Evolutionary conservation across 331 rosid species (phyloP).

Genomic region (Pyracantha coccinea): DNA sequence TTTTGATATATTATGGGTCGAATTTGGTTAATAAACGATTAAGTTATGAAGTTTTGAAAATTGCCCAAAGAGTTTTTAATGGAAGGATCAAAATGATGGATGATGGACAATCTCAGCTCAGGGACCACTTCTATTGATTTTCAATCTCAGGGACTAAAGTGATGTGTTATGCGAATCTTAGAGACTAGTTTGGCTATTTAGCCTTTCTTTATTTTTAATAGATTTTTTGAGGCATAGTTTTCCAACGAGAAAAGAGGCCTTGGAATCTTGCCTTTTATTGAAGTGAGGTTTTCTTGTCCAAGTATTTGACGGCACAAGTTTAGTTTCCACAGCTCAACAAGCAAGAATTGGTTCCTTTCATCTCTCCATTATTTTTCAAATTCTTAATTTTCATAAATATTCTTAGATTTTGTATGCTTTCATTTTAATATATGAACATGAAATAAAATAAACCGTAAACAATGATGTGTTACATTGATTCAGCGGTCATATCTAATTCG

Average conservation of each 20-base stretch:
- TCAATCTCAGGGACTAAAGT: too few relatives aligned
- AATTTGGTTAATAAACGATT: too few relatives aligned
- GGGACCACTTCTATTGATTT: too few relatives aligned
- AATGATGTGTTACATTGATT: too few relatives aligned
- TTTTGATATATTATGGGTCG: too few relatives aligned
- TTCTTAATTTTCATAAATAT: neutral
- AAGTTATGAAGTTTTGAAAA: too few relatives aligned
- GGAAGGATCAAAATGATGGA: too few relatives aligned
- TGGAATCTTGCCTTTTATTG: neutral
- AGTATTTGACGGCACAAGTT: neutral
- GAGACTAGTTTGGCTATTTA: too few relatives aligned
- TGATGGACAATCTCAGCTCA: too few relatives aligned
- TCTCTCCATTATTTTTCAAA: neutral
- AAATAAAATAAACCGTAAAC: neutral
- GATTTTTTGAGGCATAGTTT: neutral
- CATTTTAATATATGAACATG: neutral
- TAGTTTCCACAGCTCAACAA: neutral
- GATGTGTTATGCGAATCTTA: too few relatives aligned
- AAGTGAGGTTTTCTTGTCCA: neutral
- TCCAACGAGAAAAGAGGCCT: neutral
- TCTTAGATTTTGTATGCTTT: neutral
- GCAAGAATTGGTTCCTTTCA: neutral
- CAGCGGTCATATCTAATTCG: fast-evolving
- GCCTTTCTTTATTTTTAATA: too few relatives aligned
- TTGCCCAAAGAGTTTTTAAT: too few relatives aligned